Conservation (phyloP, 345 rosid genomes). For the Rhodamnia argentea region DNA sequence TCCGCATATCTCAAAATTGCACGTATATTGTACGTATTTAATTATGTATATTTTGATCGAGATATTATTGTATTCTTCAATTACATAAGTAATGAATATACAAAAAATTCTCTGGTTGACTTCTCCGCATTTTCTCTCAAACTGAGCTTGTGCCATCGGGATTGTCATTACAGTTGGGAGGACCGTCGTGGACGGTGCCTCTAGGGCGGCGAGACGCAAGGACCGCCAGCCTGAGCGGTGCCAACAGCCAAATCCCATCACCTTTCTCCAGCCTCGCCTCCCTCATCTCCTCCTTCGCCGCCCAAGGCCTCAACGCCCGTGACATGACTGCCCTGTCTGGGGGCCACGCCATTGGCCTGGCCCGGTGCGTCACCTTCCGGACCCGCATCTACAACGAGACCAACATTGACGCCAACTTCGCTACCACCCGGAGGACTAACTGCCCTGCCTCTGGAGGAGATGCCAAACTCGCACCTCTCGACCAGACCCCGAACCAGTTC, state of each 20-base stretch:
- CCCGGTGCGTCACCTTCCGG: conserved; percentile 19
- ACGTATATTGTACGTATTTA: too few relatives aligned
- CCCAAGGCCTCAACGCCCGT: conserved; percentile 21
- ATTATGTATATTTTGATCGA: too few relatives aligned
- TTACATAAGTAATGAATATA: too few relatives aligned
- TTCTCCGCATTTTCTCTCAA: too few relatives aligned
- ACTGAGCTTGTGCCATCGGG: not conserved
- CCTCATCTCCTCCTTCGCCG: conserved; percentile 22
- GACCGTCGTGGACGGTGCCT: conserved; percentile 27
- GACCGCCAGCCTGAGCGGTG: conserved; percentile 26
- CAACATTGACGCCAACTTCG: conserved; percentile 18
- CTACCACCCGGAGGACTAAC: conserved; percentile 4
- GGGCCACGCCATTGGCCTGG: conserved; percentile 21
- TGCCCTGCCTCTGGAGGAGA: conserved; percentile 25
- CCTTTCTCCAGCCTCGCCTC: conserved; percentile 18
- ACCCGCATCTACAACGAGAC: conserved; percentile 32
- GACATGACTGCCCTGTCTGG: conserved; percentile 38
- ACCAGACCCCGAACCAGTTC: conserved; percentile 15
- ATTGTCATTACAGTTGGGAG: conserved; percentile 9
- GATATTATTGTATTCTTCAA: too few relatives aligned
- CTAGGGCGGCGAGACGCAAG: conserved; percentile 42
- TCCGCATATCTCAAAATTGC: too few relatives aligned
- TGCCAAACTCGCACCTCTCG: conserved; percentile 18
- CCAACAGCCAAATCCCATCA: conserved; percentile 33
- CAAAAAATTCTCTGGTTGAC: too few relatives aligned